These are phyloP conservation scores for Sphenostylis stenocarpa DNA, from an alignment of 306 rosid species.

Conservation along the genomic window DNA sequence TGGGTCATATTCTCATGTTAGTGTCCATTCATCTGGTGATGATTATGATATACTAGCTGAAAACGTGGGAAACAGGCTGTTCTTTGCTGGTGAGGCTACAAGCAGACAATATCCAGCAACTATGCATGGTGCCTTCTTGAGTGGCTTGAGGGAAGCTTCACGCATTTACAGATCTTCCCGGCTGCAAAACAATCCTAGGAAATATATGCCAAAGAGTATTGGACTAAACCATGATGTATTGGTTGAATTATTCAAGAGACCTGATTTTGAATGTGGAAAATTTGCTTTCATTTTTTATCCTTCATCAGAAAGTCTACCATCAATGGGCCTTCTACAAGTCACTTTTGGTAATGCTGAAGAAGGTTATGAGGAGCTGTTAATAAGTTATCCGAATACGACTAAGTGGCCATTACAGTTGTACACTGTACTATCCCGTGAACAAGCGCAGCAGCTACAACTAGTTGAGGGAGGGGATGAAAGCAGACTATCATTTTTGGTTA, in stretches of 20 bases:
- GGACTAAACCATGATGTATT: constrained; percentile 52
- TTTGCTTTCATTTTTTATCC: constrained; percentile 63
- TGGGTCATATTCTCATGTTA: constrained; percentile 93
- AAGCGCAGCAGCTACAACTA: constrained; percentile 56
- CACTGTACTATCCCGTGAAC: constrained; percentile 64
- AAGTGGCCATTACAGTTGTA: constrained; percentile 63
- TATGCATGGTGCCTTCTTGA: constrained; percentile 93
- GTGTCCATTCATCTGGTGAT: constrained; percentile 74
- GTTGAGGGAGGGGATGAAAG: constrained; percentile 57
- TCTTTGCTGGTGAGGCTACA: constrained; percentile 98
- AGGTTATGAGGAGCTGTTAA: constrained; percentile 30
- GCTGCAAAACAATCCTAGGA: constrained; percentile 46
- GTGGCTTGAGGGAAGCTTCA: constrained; percentile 96
- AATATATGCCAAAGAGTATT: constrained; percentile 43
- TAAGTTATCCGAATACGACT: constrained; percentile 36
- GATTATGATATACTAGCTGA: constrained; percentile 92
- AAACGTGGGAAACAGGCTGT: constrained; percentile 71
- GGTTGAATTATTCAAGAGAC: constrained; percentile 61
- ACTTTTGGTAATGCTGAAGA: constrained; percentile 48
- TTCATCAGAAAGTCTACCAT: constrained; percentile 51
- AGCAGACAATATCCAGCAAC: constrained; percentile 92
- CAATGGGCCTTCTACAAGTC: constrained; percentile 68
- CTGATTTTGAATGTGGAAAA: constrained; percentile 68
- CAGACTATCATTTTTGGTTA: constrained; percentile 48
- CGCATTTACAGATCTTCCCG: constrained; percentile 52